These are phyloP conservation scores for Kluyveromyces marxianus DNA, from an alignment of 1,139 yeast species.

Conservation along the genomic window DNA sequence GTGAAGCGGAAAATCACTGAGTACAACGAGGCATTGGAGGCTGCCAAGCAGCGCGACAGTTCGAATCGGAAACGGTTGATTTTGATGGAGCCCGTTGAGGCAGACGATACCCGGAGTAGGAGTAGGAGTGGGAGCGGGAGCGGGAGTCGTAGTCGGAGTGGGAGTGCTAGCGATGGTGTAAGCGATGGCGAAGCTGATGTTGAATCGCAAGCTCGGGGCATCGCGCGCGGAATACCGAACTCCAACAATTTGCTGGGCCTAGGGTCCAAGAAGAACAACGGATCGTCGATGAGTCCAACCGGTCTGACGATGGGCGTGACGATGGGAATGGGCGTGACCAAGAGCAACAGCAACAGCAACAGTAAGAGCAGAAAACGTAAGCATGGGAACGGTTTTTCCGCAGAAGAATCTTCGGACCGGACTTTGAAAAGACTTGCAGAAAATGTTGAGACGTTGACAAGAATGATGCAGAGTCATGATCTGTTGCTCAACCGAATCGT, in stretches of 20 bases:
- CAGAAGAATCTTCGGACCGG: neutral
- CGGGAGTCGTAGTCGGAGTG: too few species aligned
- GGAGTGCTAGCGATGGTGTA: too few species aligned
- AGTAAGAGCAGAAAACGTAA: slow-evolving; percentile 3
- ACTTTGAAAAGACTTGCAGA: slow-evolving; percentile 1
- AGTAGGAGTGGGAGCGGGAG: too few species aligned
- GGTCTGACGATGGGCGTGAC: neutral
- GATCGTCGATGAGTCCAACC: too few species aligned
- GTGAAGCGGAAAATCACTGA: slow-evolving; percentile 3
- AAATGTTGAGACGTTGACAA: slow-evolving; percentile 2
- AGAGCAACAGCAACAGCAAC: neutral
- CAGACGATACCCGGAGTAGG: too few species aligned
- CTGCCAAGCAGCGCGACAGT: slow-evolving; percentile 5
- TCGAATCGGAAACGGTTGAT: slow-evolving; percentile 4
- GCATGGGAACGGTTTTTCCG: neutral
- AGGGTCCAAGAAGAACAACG: too few species aligned
- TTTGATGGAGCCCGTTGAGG: slow-evolving; percentile 5
- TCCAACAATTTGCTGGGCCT: too few species aligned
- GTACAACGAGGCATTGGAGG: slow-evolving; percentile 3
- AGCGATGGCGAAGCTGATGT: neutral
- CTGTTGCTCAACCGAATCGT: neutral
- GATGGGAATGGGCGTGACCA: neutral
- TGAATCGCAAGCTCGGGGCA: neutral
- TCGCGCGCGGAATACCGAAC: too few species aligned
- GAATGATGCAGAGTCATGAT: slow-evolving; percentile 4